phyloP scores from a whole-genome alignment of 345 rosid species.

The Sisymbrium irio region DNA sequence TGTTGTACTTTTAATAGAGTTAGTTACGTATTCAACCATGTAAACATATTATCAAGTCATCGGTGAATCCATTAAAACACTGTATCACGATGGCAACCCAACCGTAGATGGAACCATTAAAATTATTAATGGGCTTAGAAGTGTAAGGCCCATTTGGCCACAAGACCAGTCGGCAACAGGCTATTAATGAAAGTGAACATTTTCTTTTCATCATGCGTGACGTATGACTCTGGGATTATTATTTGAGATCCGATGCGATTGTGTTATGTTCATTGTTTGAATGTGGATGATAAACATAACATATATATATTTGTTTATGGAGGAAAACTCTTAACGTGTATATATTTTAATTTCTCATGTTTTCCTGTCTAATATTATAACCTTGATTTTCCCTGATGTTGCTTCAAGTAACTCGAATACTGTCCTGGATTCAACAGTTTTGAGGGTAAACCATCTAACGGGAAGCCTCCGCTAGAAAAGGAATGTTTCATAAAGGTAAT shows the following conservation, averaged over 20 bases:
- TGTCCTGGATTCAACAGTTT: background rate
- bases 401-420: background rate
- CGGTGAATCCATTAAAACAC: background rate
- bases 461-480: background rate
- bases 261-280: no score
- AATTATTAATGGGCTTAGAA: background rate
- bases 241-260: background rate
- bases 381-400: background rate
- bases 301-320: background rate
- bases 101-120: background rate
- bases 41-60: background rate
- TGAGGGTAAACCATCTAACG: background rate
- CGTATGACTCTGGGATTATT: background rate
- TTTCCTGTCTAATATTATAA: background rate
- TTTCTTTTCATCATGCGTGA: background rate
- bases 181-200: background rate
- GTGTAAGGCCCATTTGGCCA: background rate
- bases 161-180: background rate
- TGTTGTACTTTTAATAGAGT: no score
- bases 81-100: no score
- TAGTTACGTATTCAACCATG: background rate
- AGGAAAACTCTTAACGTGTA: background rate
- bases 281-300: no score
- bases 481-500: no score
- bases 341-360: background rate